These are phyloP conservation scores for Verticillium tricorpus DNA, from an alignment of 2,329 filamentous ascomycete genomes.

Conservation along the genomic window DNA sequence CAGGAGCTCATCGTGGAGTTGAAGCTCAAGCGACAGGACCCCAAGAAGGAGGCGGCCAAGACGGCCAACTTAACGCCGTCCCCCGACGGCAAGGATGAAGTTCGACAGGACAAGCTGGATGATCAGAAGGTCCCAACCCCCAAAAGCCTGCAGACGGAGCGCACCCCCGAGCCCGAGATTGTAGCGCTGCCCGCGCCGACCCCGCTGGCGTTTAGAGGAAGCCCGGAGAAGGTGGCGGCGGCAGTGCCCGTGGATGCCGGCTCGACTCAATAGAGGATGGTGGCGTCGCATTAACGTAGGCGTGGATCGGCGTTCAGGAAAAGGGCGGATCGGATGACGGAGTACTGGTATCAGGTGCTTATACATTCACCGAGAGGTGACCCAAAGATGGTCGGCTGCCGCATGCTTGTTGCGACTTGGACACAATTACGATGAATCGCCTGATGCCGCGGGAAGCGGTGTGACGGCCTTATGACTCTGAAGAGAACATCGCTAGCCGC, in stretches of 20 bases:
- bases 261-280: slow-evolving; percentile 18
- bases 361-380: background rate
- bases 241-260: slow-evolving; percentile 24
- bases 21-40: slow-evolving; percentile 41
- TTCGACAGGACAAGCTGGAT: background rate
- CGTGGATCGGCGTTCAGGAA: slow-evolving; percentile 8
- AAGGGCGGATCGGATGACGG: slow-evolving; percentile 3
- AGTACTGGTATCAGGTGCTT: slow-evolving; percentile 13
- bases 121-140: background rate
- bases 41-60: background rate
- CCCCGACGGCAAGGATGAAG: slow-evolving; percentile 4
- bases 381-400: background rate
- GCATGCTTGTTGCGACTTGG: background rate
- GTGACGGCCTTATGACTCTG: background rate
- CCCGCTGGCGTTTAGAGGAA: slow-evolving; percentile 55
- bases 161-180: slow-evolving; percentile 11
- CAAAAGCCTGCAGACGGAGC: slow-evolving; percentile 7
- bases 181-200: slow-evolving; percentile 24
- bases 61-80: slow-evolving; percentile 5
- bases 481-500: background rate
- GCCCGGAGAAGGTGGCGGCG: slow-evolving; percentile 50
- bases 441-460: background rate
- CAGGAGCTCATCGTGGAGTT: slow-evolving; percentile 74
- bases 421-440: background rate
- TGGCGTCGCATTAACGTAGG: background rate